Base-by-base conservation (phyloP, 148 eudicot genomes). In the Camellia japonica region DNA sequence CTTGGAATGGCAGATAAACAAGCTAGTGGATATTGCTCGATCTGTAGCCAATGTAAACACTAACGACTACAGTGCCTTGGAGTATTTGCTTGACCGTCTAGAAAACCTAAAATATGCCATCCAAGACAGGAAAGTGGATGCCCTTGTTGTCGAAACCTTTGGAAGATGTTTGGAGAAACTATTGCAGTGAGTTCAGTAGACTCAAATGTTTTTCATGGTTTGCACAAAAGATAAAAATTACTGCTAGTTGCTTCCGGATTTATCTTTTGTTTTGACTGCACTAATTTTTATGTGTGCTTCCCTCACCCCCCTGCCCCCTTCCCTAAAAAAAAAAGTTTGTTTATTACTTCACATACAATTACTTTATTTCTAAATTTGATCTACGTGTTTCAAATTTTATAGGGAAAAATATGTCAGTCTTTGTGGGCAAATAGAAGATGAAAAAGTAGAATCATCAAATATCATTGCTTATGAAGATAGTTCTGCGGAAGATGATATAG, bases 111-210 rank as follows among this genome's bases (percentile, higher is more conserved):
- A 97, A 86, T 97, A 97, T 85, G 87, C 97, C 81, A 94, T 97
- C 66, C 94, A 97, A 75, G 98, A 97, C 80, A 90, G 99, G 80
- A 97, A 94, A 86, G 98, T 97, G 87, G 99, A 97, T 87, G 99
- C 96, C 80, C 98, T 97, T 83, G 94, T 97, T 82, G 98, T 97
- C 54, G 98, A 94, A 87, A 97, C 99, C 62, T 97, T 97, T 85
- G 99, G 99, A 82, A 91, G 98, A 85, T 93, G 98, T 78, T 90
- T 92, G 79, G 99, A 97, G 82, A 94, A 94, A 83, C 89, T 94
- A 81, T 76, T 97, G 80, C 99, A 97, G 99, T 97, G 83, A 97
- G 99, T 91, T 81, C 75, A 16, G 80, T 51, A 51, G 41, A 60
- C 69, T 81, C 51, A 61, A 54, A 18, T 63, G 4, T 51, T 78